Evolutionary conservation across 345 rosid species (phyloP).

Genomic region (Cardiospermum halicacabum): DNA sequence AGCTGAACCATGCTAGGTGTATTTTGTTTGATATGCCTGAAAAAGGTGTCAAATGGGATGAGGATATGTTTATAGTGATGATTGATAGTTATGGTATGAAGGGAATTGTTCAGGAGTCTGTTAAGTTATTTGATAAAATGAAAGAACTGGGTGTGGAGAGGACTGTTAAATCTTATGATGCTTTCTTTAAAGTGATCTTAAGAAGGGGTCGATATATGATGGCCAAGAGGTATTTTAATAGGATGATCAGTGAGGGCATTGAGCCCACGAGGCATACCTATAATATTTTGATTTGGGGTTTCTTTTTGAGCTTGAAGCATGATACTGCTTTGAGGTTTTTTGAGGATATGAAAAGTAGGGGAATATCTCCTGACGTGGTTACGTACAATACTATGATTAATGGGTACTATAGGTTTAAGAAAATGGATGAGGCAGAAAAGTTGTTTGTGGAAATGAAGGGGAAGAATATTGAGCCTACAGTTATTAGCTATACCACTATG

Average conservation of each 20-base stretch:
- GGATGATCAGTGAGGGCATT: constrained; percentile 70
- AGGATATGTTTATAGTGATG: constrained; percentile 62
- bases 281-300: constrained; percentile 82
- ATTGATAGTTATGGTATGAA: constrained; percentile 80
- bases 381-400: constrained; percentile 78
- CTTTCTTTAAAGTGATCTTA: constrained; percentile 69
- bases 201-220: constrained; percentile 86
- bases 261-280: constrained; percentile 76
- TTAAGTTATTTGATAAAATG: constrained; percentile 71
- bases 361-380: constrained; percentile 59
- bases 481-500: constrained; percentile 81
- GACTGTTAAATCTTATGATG: constrained; percentile 63
- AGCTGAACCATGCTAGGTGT: constrained; percentile 83
- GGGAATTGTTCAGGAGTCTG: constrained; percentile 87
- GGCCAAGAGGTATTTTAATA: constrained; percentile 82
- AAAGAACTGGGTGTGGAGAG: constrained; percentile 74
- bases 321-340: constrained; percentile 70
- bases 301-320: constrained; percentile 65
- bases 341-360: constrained; percentile 72
- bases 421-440: constrained; percentile 79
- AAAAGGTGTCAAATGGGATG: constrained; percentile 79
- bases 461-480: constrained; percentile 56
- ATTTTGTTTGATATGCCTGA: constrained; percentile 83
- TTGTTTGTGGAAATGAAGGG: constrained; percentile 85
- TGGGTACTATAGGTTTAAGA: constrained; percentile 63